Evolutionary conservation across 371 early-diverging fungal species (phyloP).

Genomic region (Mucor velutinosus): DNA sequence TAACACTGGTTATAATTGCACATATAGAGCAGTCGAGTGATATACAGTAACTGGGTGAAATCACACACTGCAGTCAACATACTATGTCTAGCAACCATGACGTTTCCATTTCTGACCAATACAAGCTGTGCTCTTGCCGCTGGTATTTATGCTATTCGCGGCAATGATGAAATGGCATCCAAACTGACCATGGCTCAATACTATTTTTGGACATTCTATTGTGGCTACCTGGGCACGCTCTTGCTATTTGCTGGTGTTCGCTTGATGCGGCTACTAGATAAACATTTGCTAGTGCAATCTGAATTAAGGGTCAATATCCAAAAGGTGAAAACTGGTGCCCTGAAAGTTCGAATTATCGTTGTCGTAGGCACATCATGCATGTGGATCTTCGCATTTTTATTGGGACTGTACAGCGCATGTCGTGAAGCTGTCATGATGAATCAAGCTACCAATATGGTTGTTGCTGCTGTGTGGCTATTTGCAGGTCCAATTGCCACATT

Average conservation of each 20-base stretch:
- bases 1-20: background rate
- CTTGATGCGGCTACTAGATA: slow-evolving; percentile 24
- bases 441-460: slow-evolving; percentile 17
- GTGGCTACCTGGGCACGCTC: slow-evolving; percentile 14
- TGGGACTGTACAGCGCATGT: slow-evolving; percentile 27
- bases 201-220: slow-evolving; percentile 9
- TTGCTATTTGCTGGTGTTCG: slow-evolving; percentile 31
- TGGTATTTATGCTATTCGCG: slow-evolving; percentile 1
- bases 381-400: slow-evolving; percentile 26
- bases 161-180: background rate
- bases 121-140: slow-evolving; percentile 2
- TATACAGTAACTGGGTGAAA: slow-evolving; percentile 14
- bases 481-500: slow-evolving; percentile 30
- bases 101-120: slow-evolving; percentile 11
- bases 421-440: slow-evolving; percentile 19
- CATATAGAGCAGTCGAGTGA: slow-evolving; percentile 8
- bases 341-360: slow-evolving; percentile 31
- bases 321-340: slow-evolving; percentile 32
- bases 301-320: slow-evolving; percentile 21
- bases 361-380: slow-evolving; percentile 21
- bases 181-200: slow-evolving; percentile 1
- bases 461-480: slow-evolving; percentile 32
- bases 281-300: slow-evolving; percentile 24
- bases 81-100: slow-evolving; percentile 3
- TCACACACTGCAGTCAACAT: slow-evolving; percentile 11